A percentile compares a stretch with the other conserved stretches of the same genome.
Conservation (phyloP, 1,284 basidiomycete genomes). For the Pholiota adiposa region DNA sequence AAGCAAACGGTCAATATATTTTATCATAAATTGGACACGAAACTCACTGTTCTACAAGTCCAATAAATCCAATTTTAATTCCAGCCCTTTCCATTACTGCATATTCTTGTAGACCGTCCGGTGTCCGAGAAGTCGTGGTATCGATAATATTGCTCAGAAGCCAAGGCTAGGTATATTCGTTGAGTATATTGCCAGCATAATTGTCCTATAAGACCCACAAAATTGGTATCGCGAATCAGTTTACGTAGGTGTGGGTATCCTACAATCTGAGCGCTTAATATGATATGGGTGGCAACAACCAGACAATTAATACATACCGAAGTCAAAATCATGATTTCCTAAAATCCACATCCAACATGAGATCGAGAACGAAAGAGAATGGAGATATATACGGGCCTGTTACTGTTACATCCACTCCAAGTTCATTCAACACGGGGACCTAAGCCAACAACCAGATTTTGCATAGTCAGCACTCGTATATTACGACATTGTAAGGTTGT, state of each 20-base stretch:
- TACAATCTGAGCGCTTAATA: slow-evolving; percentile 31
- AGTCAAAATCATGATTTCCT: slow-evolving; percentile 90
- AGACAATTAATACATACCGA: slow-evolving; percentile 43
- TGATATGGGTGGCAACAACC: neutral
- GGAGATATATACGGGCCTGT: slow-evolving; percentile 56
- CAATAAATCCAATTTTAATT: slow-evolving; percentile 77
- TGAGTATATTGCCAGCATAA: slow-evolving; percentile 9
- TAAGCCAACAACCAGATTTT: slow-evolving; percentile 27
- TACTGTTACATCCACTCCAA: slow-evolving; percentile 70
- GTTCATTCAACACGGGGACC: slow-evolving; percentile 83
- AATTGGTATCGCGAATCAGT: slow-evolving; percentile 70
- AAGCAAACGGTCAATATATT: neutral
- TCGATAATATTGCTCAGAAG: slow-evolving; percentile 80
- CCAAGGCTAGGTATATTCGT: slow-evolving; percentile 58
- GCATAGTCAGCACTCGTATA: slow-evolving; percentile 1
- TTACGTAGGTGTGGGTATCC: slow-evolving; percentile 83
- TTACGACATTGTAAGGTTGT: neutral
- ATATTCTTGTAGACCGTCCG: slow-evolving; percentile 61
- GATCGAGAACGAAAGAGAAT: slow-evolving; percentile 41
- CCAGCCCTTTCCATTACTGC: slow-evolving; percentile 69
- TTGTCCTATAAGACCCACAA: slow-evolving; percentile 52
- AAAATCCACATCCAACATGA: neutral
- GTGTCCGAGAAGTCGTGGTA: slow-evolving; percentile 58
- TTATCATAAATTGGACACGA: neutral
- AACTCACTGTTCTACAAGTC: slow-evolving; percentile 80